Base-by-base conservation (phyloP, 2,329 filamentous ascomycete species). In the Cladorrhinum sp. region DNA sequence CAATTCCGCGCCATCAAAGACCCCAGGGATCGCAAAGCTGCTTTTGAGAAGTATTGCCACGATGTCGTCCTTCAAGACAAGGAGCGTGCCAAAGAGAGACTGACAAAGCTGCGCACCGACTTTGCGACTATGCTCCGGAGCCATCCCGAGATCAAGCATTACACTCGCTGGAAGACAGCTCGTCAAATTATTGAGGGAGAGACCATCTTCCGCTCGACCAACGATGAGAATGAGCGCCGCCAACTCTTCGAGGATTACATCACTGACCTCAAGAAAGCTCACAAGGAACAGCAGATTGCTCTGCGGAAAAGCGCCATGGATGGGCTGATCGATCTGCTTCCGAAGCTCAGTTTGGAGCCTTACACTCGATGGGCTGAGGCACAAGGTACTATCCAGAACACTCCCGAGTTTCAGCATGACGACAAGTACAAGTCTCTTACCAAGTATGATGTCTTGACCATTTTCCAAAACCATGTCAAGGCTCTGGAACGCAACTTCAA, bases 321-420 rank as follows among this genome's bases (percentile, higher is more conserved):
- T 68, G 89, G 94, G 49, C 82, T 99, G 50, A 85, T 89, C 58
- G 85, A 86, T 42, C 83, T 98, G 60, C 78, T 99, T 48, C 88
- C 90, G 54, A 86, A 86, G 67, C 82, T 99, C 56, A 85, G 95
- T 68, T 80, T 97, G 62, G 93, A 96, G 72, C 91, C 94, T 1
- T 97, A 96, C 74, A 97, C 94, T 42, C 89, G 92, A 67, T 99
- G 96, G 96, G 86, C 89, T 57, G 91, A 96, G 70, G 95, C 92
- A 52, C 91, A 96, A 74, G 84, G 86, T 66, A 85, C 90, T 70
- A 90, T 99, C 68, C 86, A 91, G 71, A 85, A 86, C 57, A 91
- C 90, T 72, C 83, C 88, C 65, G 87, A 86, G 65, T 92, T 96
- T 73, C 86, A 91, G 74, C 83, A 81, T 73, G 91, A 96, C 68